phyloP scores from a whole-genome alignment of 192 early-diverging fungal genomes.

The Coemansia sp. region DNA sequence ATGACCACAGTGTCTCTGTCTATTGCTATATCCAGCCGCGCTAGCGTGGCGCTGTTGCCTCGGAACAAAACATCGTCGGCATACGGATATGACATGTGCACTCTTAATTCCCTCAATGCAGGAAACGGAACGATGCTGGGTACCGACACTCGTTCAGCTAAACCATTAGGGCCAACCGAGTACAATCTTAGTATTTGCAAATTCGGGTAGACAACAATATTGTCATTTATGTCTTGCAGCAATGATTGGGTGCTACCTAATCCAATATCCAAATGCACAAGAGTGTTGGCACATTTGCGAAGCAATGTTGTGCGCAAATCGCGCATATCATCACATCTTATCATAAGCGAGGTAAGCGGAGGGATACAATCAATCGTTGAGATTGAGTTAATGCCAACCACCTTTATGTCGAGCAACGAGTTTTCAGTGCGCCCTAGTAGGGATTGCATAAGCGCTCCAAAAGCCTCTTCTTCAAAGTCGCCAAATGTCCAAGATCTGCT shows the following conservation, averaged over 20 bases:
- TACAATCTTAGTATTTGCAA: neutral
- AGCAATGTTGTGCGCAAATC: neutral
- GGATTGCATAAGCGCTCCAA: neutral
- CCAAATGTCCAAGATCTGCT: neutral
- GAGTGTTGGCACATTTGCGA: neutral
- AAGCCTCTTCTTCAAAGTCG: neutral
- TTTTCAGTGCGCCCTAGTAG: neutral
- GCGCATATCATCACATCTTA: neutral
- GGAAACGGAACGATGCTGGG: neutral
- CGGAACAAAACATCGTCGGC: neutral
- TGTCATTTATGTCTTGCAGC: neutral
- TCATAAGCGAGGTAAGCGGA: neutral
- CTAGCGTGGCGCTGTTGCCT: neutral
- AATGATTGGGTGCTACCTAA: neutral
- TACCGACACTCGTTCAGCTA: neutral
- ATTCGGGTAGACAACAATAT: neutral
- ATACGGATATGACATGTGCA: neutral
- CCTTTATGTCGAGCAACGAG: neutral
- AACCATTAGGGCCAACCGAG: too few relatives aligned
- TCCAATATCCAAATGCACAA: neutral
- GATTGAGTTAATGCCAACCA: neutral
- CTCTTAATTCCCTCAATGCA: neutral
- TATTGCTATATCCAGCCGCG: neutral
- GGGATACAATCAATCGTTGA: neutral
- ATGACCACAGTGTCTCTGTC: neutral